Conservation (phyloP, 345 rosid species). For the Arabis alpina region DNA sequence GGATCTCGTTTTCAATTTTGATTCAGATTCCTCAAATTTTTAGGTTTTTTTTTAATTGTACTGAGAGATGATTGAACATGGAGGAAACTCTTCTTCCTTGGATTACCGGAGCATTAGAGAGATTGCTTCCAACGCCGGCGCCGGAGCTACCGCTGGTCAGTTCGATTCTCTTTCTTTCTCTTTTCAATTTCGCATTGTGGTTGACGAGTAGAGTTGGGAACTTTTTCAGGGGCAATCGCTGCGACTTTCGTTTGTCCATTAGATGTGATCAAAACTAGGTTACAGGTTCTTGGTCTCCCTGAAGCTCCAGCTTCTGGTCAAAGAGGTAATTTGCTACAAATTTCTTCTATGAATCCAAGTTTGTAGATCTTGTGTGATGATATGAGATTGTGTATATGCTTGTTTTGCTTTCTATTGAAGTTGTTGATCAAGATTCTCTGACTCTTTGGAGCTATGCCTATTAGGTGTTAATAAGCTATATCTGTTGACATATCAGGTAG, state of each 20-base stretch:
- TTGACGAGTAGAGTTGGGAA: neutral
- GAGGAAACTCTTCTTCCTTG: slow-evolving; percentile 43
- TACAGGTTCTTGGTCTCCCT: slow-evolving; percentile 92
- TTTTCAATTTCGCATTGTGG: neutral
- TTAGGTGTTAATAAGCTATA: neutral
- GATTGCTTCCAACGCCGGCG: slow-evolving; percentile 57
- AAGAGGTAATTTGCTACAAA: slow-evolving; percentile 53
- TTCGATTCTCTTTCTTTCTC: neutral
- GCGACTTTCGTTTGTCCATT: slow-evolving; percentile 94
- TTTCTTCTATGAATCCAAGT: neutral
- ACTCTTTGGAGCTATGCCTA: slow-evolving; percentile 4
- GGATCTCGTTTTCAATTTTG: slow-evolving; percentile 30
- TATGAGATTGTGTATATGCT: neutral
- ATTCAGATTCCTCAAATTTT: slow-evolving; percentile 9
- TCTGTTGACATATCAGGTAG: slow-evolving; percentile 58
- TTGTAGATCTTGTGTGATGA: slow-evolving; percentile 18
- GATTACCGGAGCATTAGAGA: slow-evolving; percentile 50
- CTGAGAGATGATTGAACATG: slow-evolving; percentile 52
- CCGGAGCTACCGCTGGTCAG: slow-evolving; percentile 94
- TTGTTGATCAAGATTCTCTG: slow-evolving; percentile 18
- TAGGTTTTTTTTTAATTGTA: slow-evolving; percentile 11
- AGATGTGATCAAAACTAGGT: slow-evolving; percentile 96
- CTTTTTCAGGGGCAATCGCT: slow-evolving; percentile 75
- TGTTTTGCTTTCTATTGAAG: slow-evolving; percentile 11
- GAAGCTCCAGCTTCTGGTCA: slow-evolving; percentile 53